A percentile compares a stretch with the other conserved stretches of the same genome.
These are phyloP conservation scores for Scedosporium boydii DNA, from an alignment of 2,329 filamentous ascomycete species.

Conservation along the genomic window DNA sequence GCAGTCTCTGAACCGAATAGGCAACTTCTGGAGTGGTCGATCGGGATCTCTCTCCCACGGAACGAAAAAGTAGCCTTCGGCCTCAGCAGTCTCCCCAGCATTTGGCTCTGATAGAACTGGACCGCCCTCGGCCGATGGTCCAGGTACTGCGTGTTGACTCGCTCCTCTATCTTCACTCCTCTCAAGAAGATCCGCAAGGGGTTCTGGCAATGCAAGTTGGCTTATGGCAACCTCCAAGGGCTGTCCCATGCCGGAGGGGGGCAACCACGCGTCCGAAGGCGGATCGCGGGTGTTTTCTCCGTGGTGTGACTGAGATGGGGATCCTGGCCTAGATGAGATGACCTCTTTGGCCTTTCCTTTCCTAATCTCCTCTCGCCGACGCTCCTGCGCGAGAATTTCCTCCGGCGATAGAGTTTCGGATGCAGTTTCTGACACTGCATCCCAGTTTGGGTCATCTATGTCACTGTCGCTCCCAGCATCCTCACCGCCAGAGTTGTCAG, in stretches of 20 bases:
- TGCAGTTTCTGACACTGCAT: neutral
- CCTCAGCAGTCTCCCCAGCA: neutral
- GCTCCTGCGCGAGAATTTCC: neutral
- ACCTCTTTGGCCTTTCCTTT: neutral
- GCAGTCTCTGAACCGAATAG: constrained; percentile 11
- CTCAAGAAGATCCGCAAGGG: neutral
- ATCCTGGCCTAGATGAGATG: neutral
- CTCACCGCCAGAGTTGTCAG: neutral
- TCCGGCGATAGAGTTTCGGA: neutral
- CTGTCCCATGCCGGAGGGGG: neutral
- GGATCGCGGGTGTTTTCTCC: neutral
- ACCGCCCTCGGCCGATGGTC: neutral
- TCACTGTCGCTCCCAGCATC: neutral
- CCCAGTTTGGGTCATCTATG: neutral
- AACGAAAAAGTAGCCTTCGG: neutral
- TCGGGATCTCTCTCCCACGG: constrained; percentile 9
- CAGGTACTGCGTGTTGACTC: neutral
- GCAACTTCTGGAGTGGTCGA: constrained; percentile 9
- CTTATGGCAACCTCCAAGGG: neutral
- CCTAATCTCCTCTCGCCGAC: constrained; percentile 3
- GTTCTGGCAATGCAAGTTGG: neutral
- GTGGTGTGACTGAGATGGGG: neutral
- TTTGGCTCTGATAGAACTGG: neutral
- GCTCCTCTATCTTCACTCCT: neutral
- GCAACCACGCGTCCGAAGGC: neutral